A percentile compares a stretch with the other conserved stretches of the same genome.
Evolutionary conservation across 768 basidiomycete genomes (phyloP).

Genomic region (Rhodotorula toruloides): DNA sequence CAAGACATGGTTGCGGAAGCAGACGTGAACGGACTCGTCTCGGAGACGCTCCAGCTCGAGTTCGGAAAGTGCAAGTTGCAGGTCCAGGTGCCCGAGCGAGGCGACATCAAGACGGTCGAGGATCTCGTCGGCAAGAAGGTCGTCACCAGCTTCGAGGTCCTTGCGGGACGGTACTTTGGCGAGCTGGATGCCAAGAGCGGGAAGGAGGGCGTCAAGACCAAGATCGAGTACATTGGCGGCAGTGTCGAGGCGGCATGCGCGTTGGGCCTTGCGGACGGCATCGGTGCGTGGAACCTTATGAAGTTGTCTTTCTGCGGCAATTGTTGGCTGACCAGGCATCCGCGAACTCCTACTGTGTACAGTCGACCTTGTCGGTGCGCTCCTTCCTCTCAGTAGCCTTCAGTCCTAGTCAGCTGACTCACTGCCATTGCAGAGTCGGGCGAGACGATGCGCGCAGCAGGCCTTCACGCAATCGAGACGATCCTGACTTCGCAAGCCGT

Average conservation of each 20-base stretch:
- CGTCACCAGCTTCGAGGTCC: conserved; percentile 90
- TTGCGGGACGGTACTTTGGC: conserved; percentile 72
- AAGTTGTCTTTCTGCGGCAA: not conserved
- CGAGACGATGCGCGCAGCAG: conserved; percentile 98
- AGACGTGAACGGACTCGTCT: conserved; percentile 68
- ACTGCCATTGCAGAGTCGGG: conserved; percentile 70
- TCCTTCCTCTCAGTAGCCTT: not conserved
- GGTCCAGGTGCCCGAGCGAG: conserved; percentile 78
- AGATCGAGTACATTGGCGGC: conserved; percentile 91
- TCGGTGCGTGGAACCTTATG: conserved; percentile 59
- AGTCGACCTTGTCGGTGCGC: conserved; percentile 91
- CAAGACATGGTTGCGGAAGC: conserved; percentile 95
- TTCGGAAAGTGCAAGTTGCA: conserved; percentile 82
- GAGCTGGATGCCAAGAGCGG: conserved; percentile 60
- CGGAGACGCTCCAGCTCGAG: conserved; percentile 72
- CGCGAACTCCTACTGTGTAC: not conserved
- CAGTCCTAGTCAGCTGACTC: not conserved
- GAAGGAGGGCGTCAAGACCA: conserved; percentile 57
- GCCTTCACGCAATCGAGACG: conserved; percentile 85
- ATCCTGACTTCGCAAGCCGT: conserved; percentile 82
- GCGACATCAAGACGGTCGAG: conserved; percentile 64
- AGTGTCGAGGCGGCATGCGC: conserved; percentile 98
- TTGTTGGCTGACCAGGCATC: not conserved
- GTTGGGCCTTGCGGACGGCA: conserved; percentile 91
- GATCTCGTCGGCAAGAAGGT: conserved; percentile 84